Percentiles rank a stretch among this genome's conserved stretches.
Conservation (phyloP, 139 green algal genomes). For the Penium margaritaceum region DNA sequence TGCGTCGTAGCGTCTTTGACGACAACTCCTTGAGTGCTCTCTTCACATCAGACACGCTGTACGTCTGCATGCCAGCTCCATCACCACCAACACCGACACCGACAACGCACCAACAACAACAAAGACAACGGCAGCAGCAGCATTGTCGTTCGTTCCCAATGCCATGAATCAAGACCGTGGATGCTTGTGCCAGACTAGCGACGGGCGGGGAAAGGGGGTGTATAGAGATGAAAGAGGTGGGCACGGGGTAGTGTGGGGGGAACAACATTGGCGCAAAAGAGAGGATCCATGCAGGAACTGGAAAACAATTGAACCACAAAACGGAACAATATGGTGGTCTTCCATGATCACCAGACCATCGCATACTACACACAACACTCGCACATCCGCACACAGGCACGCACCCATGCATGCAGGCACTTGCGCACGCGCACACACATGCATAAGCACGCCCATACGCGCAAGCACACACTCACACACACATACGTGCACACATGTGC, state of each 20-base stretch:
- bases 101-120: not conserved
- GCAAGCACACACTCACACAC: not conserved
- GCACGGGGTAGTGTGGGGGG: no score
- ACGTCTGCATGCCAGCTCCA: constrained; percentile 9
- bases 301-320: no score
- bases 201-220: no score
- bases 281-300: no score
- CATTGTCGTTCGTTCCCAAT: not conserved
- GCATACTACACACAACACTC: not conserved
- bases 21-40: constrained; percentile 41
- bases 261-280: no score
- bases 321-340: no score
- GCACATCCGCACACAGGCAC: not conserved
- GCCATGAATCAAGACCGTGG: not conserved
- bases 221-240: no score
- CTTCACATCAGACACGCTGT: constrained; percentile 33
- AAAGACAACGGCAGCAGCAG: not conserved
- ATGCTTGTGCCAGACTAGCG: not conserved
- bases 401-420: not conserved
- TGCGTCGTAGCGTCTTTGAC: constrained; percentile 34
- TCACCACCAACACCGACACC: no score
- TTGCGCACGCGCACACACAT: no score
- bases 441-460: no score
- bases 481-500: not conserved
- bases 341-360: not conserved